phyloP scores from a whole-genome alignment of 1,284 basidiomycete genomes.

The Rhodotorula sp. region DNA sequence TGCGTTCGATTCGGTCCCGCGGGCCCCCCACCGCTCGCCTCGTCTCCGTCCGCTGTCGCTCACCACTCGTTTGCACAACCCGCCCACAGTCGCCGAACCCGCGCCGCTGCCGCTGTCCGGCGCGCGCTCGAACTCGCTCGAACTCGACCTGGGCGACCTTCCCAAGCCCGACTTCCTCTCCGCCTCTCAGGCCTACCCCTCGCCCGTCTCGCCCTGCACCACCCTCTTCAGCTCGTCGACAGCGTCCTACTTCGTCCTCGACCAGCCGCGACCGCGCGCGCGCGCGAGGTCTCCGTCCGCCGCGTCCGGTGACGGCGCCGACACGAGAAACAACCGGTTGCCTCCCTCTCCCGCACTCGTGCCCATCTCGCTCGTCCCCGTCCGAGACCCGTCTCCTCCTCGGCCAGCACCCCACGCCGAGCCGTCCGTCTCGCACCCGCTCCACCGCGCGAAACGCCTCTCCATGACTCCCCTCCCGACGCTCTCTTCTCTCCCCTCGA shows the following conservation, averaged over 20 bases:
- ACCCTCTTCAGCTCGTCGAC: neutral
- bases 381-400: neutral
- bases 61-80: neutral
- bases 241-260: constrained; percentile 5
- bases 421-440: neutral
- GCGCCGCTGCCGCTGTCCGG: neutral
- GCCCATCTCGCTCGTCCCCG: neutral
- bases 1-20: too few species aligned
- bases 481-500: neutral
- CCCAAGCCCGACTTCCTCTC: neutral
- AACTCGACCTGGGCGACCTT: constrained; percentile 10
- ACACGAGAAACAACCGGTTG: neutral
- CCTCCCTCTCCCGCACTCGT: constrained; percentile 12
- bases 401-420: neutral
- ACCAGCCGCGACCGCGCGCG: neutral
- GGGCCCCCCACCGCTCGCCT: neutral
- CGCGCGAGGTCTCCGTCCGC: neutral
- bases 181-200: neutral
- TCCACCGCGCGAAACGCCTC: constrained; percentile 5
- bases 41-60: neutral
- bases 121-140: constrained; percentile 5
- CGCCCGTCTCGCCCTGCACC: constrained; percentile 5
- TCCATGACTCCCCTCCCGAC: constrained; percentile 11
- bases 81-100: neutral
- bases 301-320: neutral